Conservation (phyloP, 2,329 filamentous ascomycete species). For the Rutstroemia sp. region DNA sequence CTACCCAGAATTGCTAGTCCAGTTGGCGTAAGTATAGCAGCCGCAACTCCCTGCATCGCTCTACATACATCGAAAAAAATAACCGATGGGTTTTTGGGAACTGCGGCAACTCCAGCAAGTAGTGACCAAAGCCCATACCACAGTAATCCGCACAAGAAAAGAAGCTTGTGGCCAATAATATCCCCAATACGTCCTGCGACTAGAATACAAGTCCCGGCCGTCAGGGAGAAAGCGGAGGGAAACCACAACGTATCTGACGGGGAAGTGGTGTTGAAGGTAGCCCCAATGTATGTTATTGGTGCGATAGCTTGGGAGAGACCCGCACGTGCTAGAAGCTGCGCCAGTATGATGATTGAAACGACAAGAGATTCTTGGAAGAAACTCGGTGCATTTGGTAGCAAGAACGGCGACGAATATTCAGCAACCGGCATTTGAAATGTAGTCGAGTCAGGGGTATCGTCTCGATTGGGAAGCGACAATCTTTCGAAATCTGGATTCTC, state of each 20-base stretch:
- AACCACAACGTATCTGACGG: not conserved
- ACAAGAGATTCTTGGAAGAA: not conserved
- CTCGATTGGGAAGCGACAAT: not conserved
- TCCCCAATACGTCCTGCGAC: conserved; percentile 50
- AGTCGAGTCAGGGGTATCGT: not conserved
- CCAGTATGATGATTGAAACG: not conserved
- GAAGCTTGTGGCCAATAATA: conserved; percentile 47
- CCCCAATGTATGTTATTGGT: not conserved
- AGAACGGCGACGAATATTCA: not conserved
- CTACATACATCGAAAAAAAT: conserved; percentile 39
- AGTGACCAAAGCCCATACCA: conserved; percentile 16
- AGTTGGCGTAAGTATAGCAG: conserved; percentile 56
- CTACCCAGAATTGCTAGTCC: conserved; percentile 53
- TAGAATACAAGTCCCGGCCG: conserved; percentile 50
- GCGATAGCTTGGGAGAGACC: not conserved
- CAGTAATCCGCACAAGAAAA: conserved; percentile 42
- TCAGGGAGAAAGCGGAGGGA: conserved; percentile 30
- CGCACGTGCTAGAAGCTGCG: not conserved
- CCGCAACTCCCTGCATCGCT: conserved; percentile 52
- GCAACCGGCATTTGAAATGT: not conserved
- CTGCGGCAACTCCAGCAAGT: conserved; percentile 18
- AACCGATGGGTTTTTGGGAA: not conserved
- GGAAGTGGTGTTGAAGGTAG: not conserved
- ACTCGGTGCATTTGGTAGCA: not conserved
- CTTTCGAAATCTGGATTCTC: not conserved